Conservation (phyloP, 805 yeast species). For the Sugiyamaella chiloensis region DNA sequence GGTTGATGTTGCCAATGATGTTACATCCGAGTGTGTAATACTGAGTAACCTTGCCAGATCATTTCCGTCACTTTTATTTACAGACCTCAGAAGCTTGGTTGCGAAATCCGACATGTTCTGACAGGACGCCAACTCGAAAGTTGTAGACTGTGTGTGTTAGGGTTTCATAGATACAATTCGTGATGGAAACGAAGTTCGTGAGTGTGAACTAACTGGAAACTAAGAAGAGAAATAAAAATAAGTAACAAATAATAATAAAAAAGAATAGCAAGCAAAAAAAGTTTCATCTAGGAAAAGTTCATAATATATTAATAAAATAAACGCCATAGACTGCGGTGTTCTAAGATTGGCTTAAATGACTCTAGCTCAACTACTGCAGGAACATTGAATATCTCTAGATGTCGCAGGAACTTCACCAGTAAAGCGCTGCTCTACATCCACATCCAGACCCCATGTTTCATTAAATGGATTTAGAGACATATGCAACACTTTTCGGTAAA, state of each 20-base stretch:
- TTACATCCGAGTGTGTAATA: slow-evolving; percentile 15
- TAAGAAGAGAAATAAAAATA: no score
- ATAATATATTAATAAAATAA: no score
- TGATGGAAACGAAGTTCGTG: no score
- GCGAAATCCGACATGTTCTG: slow-evolving; percentile 7
- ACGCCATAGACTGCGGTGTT: no score
- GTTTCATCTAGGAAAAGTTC: no score
- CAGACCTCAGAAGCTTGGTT: slow-evolving; percentile 13
- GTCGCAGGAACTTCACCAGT: slow-evolving; percentile 48
- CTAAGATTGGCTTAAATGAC: no score
- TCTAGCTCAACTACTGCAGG: slow-evolving; percentile 51
- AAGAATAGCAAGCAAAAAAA: no score
- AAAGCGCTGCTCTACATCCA: slow-evolving; percentile 55
- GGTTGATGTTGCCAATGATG: slow-evolving; percentile 14
- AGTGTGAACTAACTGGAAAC: no score
- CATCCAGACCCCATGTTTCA: slow-evolving; percentile 62
- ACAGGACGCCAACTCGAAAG: no score
- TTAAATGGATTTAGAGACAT: slow-evolving; percentile 81
- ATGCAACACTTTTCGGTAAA: slow-evolving; percentile 56
- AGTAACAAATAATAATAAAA: no score
- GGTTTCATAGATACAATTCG: no score
- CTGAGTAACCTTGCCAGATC: slow-evolving; percentile 21
- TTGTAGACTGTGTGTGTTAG: no score
- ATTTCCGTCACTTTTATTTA: slow-evolving; percentile 19
- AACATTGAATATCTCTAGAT: slow-evolving; percentile 65